phyloP scores from a whole-genome alignment of 306 rosid genomes.

The Cucurbita ficifolia region DNA sequence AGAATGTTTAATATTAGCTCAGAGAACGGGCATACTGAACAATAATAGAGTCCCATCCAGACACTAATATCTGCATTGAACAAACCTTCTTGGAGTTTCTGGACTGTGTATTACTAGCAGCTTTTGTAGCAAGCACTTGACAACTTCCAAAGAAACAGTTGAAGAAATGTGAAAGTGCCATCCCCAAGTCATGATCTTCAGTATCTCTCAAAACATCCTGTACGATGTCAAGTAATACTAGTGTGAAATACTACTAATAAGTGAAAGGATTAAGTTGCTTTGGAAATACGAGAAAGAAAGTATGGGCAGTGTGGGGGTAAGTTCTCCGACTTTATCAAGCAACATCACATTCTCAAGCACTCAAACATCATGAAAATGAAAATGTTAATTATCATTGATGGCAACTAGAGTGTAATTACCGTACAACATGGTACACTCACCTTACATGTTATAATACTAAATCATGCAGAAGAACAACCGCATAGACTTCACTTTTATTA shows the following conservation, averaged over 20 bases:
- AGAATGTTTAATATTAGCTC: not conserved
- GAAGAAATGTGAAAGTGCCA: conserved; percentile 67
- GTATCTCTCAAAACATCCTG: conserved; percentile 86
- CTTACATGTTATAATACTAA: not conserved
- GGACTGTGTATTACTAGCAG: conserved; percentile 28
- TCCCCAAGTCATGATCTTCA: conserved; percentile 84
- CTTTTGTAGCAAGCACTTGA: conserved; percentile 47
- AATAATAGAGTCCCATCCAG: not conserved
- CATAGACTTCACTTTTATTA: not conserved
- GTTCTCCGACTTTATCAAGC: not conserved
- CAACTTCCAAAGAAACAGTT: conserved; percentile 82
- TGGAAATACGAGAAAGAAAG: not conserved
- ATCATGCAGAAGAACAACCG: not conserved
- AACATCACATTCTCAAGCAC: not conserved
- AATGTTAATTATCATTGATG: not conserved
- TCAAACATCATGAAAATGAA: not conserved
- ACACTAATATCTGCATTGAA: conserved; percentile 5
- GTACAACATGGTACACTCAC: not conserved
- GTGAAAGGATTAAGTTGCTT: not conserved
- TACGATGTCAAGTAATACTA: not conserved
- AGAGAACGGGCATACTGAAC: not conserved
- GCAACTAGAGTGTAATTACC: not conserved
- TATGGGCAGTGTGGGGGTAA: not conserved
- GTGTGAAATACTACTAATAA: not conserved
- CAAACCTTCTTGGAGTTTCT: conserved; percentile 51